A percentile compares a stretch with the other conserved stretches of the same genome.
These are phyloP conservation scores for Daldinia sp. DNA, from an alignment of 2,329 filamentous ascomycete genomes.

Conservation along the genomic window DNA sequence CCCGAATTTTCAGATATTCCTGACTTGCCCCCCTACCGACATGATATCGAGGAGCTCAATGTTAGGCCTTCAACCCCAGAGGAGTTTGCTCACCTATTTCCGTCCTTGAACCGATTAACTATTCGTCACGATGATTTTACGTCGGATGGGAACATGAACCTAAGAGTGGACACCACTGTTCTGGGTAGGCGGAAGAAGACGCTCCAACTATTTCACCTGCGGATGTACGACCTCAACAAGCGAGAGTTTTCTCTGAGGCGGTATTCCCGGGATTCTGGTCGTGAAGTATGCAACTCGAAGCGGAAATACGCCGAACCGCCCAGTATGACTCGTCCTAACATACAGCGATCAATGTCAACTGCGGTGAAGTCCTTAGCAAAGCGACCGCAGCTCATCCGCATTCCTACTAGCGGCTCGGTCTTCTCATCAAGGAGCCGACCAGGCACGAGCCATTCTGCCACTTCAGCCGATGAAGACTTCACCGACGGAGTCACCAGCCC, in stretches of 20 bases:
- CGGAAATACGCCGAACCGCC: slow-evolving; percentile 73
- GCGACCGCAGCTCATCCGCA: slow-evolving; percentile 54
- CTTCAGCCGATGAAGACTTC: slow-evolving; percentile 51
- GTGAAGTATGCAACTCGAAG: slow-evolving; percentile 89
- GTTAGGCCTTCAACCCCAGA: slow-evolving; percentile 82
- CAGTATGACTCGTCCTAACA: slow-evolving; percentile 53
- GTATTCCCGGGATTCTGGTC: slow-evolving; percentile 92
- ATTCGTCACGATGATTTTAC: slow-evolving; percentile 94
- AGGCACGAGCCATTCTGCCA: slow-evolving; percentile 53
- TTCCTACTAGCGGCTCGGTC: slow-evolving; percentile 52
- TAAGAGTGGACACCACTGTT: slow-evolving; percentile 85
- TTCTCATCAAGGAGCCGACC: slow-evolving; percentile 52
- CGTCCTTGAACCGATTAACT: slow-evolving; percentile 81
- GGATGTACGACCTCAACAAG: slow-evolving; percentile 90
- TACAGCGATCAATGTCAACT: slow-evolving; percentile 62
- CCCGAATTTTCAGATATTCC: slow-evolving; percentile 59
- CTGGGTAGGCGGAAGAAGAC: slow-evolving; percentile 75
- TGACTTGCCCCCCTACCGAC: slow-evolving; percentile 68
- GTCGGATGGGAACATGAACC: slow-evolving; percentile 94
- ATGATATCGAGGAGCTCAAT: slow-evolving; percentile 72
- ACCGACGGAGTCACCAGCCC: slow-evolving; percentile 47
- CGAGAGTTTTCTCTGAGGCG: slow-evolving; percentile 91
- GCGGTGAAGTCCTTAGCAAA: slow-evolving; percentile 62
- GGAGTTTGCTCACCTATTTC: slow-evolving; percentile 87
- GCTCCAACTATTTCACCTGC: slow-evolving; percentile 86